Evolutionary conservation across 805 yeast genomes (phyloP), one percentile per base, ranked within the genome.

Genomic region (Saccharomycopsis schoenii): DNA sequence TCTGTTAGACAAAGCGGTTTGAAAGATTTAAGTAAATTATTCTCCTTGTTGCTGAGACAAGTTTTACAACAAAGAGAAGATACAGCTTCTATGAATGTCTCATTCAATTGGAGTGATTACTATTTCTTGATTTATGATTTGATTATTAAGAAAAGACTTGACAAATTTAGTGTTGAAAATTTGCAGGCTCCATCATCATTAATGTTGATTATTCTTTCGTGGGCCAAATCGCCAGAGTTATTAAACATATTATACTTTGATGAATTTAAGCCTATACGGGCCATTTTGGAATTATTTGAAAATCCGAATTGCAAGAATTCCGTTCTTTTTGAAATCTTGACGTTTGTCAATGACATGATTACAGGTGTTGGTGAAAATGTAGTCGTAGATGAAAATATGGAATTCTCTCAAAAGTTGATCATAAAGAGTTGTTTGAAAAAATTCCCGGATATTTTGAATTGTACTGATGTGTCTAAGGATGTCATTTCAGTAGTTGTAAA

Each of bases 141-240:
- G 25, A 75, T 90, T 24, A 74, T 93, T 14, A 67, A 70, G 21
- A 91, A 96, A 8, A 81, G 96, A 68, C 75, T 94, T 66, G 75
- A 63, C 0, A 75, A 78, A 12, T 93, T 93, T 71, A 86, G 86
- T 2, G 79, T 74, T 50, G 96, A 88, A 67, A 94, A 93, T 70
- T 75, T 86, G 39, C 96, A 90, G 68, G 90, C 87, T 67, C 85
- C 93, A 0, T 90, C 97, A 0, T 80, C 96, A 0, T 70, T 93
- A 54, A 74, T 92, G 81, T 81, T 77, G 60, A 69, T 90, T 10
- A 80, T 93, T 67, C 72, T 82, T 6, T 73, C 80, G 9, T 81
- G 96, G 84, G 74, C 87, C 57, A 69, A 76, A 4, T 69, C 73
- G 39, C 73, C 75, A 4, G 73, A 74, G 24, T 76, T 85, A 43